Base-by-base conservation (phyloP, 495 filamentous ascomycete genomes). In the Penicillium robsamsonii region DNA sequence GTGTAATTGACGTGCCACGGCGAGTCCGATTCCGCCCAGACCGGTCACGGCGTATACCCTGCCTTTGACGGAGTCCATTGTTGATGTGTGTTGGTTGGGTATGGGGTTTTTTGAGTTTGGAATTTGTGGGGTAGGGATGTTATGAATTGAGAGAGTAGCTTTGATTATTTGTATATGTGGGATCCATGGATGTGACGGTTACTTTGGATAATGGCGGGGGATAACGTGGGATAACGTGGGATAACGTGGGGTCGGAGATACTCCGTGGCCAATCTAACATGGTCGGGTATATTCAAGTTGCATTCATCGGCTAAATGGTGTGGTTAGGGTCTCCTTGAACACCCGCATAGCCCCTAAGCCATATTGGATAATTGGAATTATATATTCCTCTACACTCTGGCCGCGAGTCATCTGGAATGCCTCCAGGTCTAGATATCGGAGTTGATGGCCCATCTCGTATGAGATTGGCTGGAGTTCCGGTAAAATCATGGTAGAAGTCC, bases 41-140 rank as follows among this genome's bases (percentile, higher is more conserved):
- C 82, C 82, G 24, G 82, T 84, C 30, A 84, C 61, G 40, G 75
- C 77, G 61, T 81, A 78, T 51, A 82, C 76, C 69, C 77, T 81
- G 46, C 62, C 63, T 55, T 70, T 53, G 50, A 75, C 53, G 42
- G 66, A 63, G 49, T 68, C 53, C 64, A 67, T 69, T 50, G 6
- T 48, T 13, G 15, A 7, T 35, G 12, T 27, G 10, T 20, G 25
- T 43, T 17, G 24, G 29, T 17, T 33, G 17, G 9, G 22, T 7
- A 15, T 15, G 0, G 4, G 10, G 1, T 41, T 18, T 13, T n/a
- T n/a, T n/a, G n/a, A n/a, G n/a, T n/a, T n/a, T n/a, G n/a, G n/a
- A n/a, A 15, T 18, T 17, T 18, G 13, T 24, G 4, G 2, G 10
- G 22, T 1, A 20, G 24, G 20, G 18, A 13, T 43, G 8, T 35